These are phyloP conservation scores for Globisporangium apiculatum DNA, from an alignment of 352 stramenopile species.

Conservation along the genomic window DNA sequence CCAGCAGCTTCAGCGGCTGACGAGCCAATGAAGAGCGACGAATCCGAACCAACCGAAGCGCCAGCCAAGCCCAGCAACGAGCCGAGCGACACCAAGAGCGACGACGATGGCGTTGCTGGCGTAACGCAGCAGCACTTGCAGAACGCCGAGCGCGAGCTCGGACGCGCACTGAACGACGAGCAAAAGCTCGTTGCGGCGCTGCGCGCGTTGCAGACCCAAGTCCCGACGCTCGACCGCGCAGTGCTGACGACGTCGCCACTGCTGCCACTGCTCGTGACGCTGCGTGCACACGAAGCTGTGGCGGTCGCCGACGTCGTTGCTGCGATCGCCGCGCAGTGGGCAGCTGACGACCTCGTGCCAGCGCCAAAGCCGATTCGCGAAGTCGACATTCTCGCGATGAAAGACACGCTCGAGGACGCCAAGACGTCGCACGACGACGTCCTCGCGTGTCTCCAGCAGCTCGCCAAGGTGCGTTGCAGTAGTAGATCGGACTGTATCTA, in stretches of 20 bases:
- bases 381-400: conserved; percentile 47
- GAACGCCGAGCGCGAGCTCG: conserved; percentile 30
- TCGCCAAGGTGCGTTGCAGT: conserved; percentile 29
- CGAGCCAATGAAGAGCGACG: not conserved
- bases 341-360: conserved; percentile 38
- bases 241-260: conserved; percentile 26
- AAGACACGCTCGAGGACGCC: conserved; percentile 40
- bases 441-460: conserved; percentile 39
- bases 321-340: conserved; percentile 36
- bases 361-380: conserved; percentile 43
- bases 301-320: conserved; percentile 28
- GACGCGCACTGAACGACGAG: conserved; percentile 23
- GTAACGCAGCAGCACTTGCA: conserved; percentile 15
- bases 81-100: conserved; percentile 1
- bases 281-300: conserved; percentile 23
- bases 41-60: not conserved
- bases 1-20: not conserved
- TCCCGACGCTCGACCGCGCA: conserved; percentile 26
- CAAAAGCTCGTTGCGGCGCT: conserved; percentile 32
- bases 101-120: conserved; percentile 7
- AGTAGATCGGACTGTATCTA: not conserved
- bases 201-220: conserved; percentile 15
- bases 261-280: conserved; percentile 26
- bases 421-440: conserved; percentile 66
- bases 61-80: not conserved